phyloP scores from a whole-genome alignment of 2,329 filamentous ascomycete species.

The Nothopassalora personata region DNA sequence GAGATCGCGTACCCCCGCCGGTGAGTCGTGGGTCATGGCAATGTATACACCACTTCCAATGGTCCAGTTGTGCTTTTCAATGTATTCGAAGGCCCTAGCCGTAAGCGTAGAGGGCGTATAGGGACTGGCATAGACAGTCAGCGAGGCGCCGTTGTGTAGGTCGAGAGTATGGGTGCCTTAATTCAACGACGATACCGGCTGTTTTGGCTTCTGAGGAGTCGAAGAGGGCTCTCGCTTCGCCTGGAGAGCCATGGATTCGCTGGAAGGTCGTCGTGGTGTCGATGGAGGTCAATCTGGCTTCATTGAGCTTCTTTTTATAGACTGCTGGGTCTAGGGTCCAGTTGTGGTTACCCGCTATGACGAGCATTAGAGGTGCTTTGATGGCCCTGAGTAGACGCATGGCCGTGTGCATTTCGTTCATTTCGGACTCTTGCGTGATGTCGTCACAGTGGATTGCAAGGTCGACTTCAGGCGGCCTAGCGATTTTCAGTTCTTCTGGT shows the following conservation, averaged over 20 bases:
- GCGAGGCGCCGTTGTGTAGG: slow-evolving; percentile 44
- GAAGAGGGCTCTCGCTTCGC: slow-evolving; percentile 20
- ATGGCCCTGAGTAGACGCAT: slow-evolving; percentile 45
- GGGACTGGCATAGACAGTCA: slow-evolving; percentile 51
- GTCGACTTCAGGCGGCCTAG: slow-evolving; percentile 43
- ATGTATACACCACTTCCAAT: slow-evolving; percentile 45
- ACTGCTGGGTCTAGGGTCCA: slow-evolving; percentile 46
- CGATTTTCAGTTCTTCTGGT: not conserved
- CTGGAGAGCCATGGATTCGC: slow-evolving; percentile 7
- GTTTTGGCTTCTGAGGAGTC: slow-evolving; percentile 30
- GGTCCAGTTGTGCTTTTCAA: slow-evolving; percentile 40
- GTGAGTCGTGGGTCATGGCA: slow-evolving; percentile 58
- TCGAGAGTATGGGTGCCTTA: slow-evolving; percentile 48
- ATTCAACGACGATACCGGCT: slow-evolving; percentile 52
- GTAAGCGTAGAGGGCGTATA: slow-evolving; percentile 51
- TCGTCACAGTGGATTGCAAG: slow-evolving; percentile 56
- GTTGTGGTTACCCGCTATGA: slow-evolving; percentile 61
- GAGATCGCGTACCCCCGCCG: slow-evolving; percentile 47
- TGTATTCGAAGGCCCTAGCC: slow-evolving; percentile 50
- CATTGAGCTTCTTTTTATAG: slow-evolving; percentile 8
- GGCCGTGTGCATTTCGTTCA: slow-evolving; percentile 44
- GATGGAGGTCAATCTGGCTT: not conserved
- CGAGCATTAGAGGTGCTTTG: slow-evolving; percentile 53
- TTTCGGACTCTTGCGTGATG: slow-evolving; percentile 48
- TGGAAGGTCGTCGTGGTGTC: slow-evolving; percentile 2